phyloP scores from a whole-genome alignment of 2,329 filamentous ascomycete species.

The Monilinia vaccinii-corymbosi region DNA sequence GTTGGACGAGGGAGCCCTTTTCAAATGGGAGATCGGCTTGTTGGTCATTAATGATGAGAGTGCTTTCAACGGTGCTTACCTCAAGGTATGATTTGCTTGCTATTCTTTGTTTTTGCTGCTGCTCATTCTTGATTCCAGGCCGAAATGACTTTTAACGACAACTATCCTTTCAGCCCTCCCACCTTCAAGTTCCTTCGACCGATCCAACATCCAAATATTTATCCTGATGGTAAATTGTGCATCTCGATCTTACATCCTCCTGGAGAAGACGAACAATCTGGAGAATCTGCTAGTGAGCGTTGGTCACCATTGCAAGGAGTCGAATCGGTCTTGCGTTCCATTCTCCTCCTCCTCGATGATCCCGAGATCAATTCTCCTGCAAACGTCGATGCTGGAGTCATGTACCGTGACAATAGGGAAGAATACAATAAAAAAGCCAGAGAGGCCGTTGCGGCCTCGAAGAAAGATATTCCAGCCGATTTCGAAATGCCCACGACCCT shows the following conservation, averaged over 20 bases:
- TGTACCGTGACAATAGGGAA: conserved; percentile 65
- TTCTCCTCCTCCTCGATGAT: conserved; percentile 85
- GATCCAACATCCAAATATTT: conserved; percentile 90
- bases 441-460: conserved; percentile 63
- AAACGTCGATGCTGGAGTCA: conserved; percentile 85
- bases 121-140: conserved; percentile 39
- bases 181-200: conserved; percentile 76
- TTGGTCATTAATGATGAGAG: conserved; percentile 92
- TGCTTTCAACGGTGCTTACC: conserved; percentile 85
- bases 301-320: conserved; percentile 93
- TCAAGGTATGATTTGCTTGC: conserved; percentile 45
- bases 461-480: conserved; percentile 67
- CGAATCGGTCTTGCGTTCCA: conserved; percentile 87
- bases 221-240: conserved; percentile 80
- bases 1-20: conserved; percentile 69
- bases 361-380: conserved; percentile 89
- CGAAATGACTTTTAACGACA: conserved; percentile 75
- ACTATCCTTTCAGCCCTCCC: conserved; percentile 85
- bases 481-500: conserved; percentile 75
- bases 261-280: conserved; percentile 86
- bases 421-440: conserved; percentile 62
- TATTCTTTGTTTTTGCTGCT: neutral
- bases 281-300: conserved; percentile 79
- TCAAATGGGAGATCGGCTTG: conserved; percentile 79
- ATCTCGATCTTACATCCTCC: conserved; percentile 94